Evolutionary conservation across 2,329 filamentous ascomycete species (phyloP), one percentile per base, ranked within the genome.

Genomic region (Fusarium paranaense): DNA sequence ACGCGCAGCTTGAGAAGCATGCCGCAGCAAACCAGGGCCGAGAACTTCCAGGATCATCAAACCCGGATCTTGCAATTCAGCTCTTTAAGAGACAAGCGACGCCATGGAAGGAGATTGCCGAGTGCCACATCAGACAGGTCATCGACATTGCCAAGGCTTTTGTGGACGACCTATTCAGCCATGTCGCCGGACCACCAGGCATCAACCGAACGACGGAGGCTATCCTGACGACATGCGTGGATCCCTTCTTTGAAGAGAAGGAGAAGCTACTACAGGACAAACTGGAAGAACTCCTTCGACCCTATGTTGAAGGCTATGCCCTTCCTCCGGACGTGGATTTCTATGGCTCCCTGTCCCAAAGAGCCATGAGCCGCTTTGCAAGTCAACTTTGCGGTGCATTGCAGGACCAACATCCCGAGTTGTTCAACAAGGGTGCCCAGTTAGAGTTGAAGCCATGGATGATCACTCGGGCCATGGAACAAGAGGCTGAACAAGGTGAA

Each of bases 21-120:
- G 83, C 82, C 2, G 79, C 81, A 0, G 71, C 66, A 0, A 85
- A 85, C 37, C 84, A 83, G 63, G 85, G 85, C 1, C 79, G 67
- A 1, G 84, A 86, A 56, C 82, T 86, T 22, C 83, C 84, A 0
- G 84, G 84, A 0, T 78, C 78, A 0, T 76, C 81, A 0, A 86
- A 84, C 42, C 76, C 76, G 16, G 78, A 82, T 0, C 76, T 87
- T 5, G 82, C 78, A 0, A 75, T 84, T 4, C 77, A 82, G 35
- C 72, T 87, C 2, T 87, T 87, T 71, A 80, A 81, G 30, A 75
- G 78, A 9, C 83, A 86, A 35, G 76, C 82, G 0, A 50, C 67
- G 6, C 83, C 82, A 0, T 87, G 85, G 86, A 75, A 79, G 10
- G 30, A 9, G 0, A 84, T 87, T 27, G 80, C 85, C 1, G 62